These are phyloP conservation scores for Massarina eburnea DNA, from an alignment of 2,329 filamentous ascomycete genomes.

Conservation along the genomic window DNA sequence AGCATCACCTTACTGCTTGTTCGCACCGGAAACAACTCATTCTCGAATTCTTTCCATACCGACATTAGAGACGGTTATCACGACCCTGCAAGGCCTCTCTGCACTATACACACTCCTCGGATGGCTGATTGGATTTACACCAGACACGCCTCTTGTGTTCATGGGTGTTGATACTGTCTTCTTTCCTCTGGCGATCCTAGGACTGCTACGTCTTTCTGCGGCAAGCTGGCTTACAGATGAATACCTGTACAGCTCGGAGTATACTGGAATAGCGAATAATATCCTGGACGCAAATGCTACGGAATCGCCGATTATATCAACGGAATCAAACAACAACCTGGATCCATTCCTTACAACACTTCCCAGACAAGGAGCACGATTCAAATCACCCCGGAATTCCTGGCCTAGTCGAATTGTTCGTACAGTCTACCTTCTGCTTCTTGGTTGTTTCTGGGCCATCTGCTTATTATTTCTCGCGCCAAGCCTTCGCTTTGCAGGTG, in stretches of 20 bases:
- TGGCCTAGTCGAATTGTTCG: conserved; percentile 6
- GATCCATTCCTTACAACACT: neutral
- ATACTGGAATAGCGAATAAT: neutral
- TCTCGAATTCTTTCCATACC: conserved; percentile 8
- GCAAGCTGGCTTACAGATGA: conserved; percentile 18
- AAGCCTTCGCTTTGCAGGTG: neutral
- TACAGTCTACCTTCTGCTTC: conserved; percentile 1
- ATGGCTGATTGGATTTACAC: neutral
- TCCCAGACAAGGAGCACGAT: neutral
- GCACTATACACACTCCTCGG: conserved; percentile 12
- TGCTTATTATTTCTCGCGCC: neutral
- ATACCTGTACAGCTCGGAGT: conserved; percentile 6
- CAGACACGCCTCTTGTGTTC: neutral
- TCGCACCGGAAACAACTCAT: conserved; percentile 7
- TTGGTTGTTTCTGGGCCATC: conserved; percentile 3
- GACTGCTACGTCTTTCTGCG: conserved; percentile 14
- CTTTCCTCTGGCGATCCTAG: conserved; percentile 13
- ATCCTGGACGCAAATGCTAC: neutral
- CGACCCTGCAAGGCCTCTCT: conserved; percentile 14
- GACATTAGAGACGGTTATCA: conserved; percentile 17
- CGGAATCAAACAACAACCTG: neutral
- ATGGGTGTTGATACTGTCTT: conserved; percentile 6
- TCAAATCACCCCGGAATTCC: conserved; percentile 1
- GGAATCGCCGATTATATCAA: neutral
- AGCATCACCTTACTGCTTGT: conserved; percentile 4